Conservation (phyloP, 1,284 basidiomycete genomes). For the Malassezia brasiliensis region DNA sequence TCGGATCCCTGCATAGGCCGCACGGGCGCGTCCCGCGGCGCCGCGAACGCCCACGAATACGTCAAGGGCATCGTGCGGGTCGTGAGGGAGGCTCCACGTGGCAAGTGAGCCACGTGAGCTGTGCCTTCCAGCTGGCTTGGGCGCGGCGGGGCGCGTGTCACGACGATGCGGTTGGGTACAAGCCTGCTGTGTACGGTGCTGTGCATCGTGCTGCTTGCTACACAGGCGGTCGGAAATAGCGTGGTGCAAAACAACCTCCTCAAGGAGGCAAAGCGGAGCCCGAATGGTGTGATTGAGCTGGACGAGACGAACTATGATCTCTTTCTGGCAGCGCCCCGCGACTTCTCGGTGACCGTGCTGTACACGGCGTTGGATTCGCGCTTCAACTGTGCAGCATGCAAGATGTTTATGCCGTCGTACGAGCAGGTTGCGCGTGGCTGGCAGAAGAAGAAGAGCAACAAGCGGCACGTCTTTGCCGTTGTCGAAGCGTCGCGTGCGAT, state of each 20-base stretch:
- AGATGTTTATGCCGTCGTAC: conserved; percentile 8
- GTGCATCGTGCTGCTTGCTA: not conserved
- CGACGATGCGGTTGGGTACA: conserved; percentile 13
- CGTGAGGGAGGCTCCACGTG: conserved; percentile 5
- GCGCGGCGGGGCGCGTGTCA: not conserved
- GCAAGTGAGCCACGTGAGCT: not conserved
- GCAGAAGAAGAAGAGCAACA: not conserved
- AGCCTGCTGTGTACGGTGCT: conserved; percentile 5
- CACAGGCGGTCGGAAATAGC: not conserved
- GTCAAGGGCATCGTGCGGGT: not conserved
- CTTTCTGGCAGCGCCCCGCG: conserved; percentile 7
- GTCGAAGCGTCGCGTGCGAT: conserved; percentile 7
- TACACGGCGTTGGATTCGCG: conserved; percentile 1
- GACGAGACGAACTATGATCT: not conserved
- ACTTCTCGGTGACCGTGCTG: conserved; percentile 13
- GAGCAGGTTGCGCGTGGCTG: conserved; percentile 8
- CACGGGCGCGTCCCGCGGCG: not conserved
- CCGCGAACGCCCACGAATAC: conserved; percentile 4
- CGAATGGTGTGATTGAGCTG: conserved; percentile 11
- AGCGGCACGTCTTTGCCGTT: conserved; percentile 8
- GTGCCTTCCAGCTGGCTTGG: not conserved
- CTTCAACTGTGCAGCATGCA: conserved; percentile 12
- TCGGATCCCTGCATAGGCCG: not conserved
- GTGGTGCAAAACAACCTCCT: not conserved
- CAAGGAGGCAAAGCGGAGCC: not conserved